Evolutionary conservation across 202 grass and related monocot species (phyloP), one percentile per base, ranked within the genome.

Genomic region (Digitaria exilis): DNA sequence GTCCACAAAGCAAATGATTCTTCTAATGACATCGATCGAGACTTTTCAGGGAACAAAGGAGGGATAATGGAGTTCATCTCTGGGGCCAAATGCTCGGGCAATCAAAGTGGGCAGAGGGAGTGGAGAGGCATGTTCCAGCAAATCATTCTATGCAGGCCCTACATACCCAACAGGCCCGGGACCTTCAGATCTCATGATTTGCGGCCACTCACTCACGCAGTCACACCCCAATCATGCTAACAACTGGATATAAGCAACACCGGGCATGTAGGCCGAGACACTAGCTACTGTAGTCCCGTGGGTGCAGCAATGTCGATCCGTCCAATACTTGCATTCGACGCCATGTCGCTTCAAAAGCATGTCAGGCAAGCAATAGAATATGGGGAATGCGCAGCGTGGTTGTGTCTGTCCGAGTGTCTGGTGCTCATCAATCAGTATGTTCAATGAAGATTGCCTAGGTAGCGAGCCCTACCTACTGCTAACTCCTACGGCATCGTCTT

Each of bases 71-170:
- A 43, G 44, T 14, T 72, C 46, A n/a, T 14, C 26, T 31, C 73
- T n/a, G 73, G 79, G 30, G 66, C 65, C 79, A 68, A 78, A 69
- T 31, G 63, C 28, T 24, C 14, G 46, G 7, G 69, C 76, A 85
- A 89, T 64, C 34, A 45, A 84, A 68, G 84, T 37, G n/a, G 11
- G 72, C 16, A 31, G 66, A 19, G 31, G 31, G 21, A 67, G 35
- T 28, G 78, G 7, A 82, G 7, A 82, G 21, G 77, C 87, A 85
- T 65, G 87, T 57, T 89, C 56, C 45, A 31, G 12, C 41, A 41
- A 73, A 89, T 90, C 73, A 90, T 90, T 90, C 73, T 79, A n/a
- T n/a, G 84, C 74, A 90, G 42, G 51, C 6, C 83, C 83, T 82
- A 58, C 55, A 12, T 4, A 77, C 83, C 12, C 48, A 71, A 50